These are phyloP conservation scores for Penstemon eatonii DNA, from an alignment of 257 asterid species.

Conservation along the genomic window DNA sequence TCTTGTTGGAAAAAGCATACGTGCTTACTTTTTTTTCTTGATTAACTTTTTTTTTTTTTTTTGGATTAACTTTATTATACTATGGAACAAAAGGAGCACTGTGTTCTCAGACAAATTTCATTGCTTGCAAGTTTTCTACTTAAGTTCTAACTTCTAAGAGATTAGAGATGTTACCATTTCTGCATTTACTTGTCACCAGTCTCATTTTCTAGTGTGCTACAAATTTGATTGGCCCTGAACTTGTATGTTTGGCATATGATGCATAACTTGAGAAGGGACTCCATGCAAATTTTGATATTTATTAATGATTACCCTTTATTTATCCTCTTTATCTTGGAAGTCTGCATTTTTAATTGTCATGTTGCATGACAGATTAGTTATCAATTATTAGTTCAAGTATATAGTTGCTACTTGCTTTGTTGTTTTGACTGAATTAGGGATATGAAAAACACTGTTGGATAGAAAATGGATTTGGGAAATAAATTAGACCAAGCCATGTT, in stretches of 20 bases:
- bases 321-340: not conserved
- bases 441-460: not conserved
- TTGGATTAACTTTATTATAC: not conserved
- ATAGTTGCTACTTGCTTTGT: too few species aligned
- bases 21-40: not conserved
- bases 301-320: too few species aligned
- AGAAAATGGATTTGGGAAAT: not conserved
- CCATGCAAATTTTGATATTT: too few species aligned
- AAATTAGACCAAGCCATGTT: too few species aligned
- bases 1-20: not conserved
- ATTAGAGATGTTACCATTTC: not conserved
- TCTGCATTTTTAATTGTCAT: not conserved
- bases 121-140: not conserved
- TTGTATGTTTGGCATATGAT: not conserved
- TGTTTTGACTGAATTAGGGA: too few species aligned
- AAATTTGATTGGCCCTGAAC: not conserved
- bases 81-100: not conserved
- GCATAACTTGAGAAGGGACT: too few species aligned
- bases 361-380: not conserved
- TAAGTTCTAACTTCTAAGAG: not conserved
- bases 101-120: not conserved
- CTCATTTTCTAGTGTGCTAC: not conserved
- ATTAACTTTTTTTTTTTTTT: not conserved
- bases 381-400: too few species aligned
- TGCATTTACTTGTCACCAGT: not conserved